Conservation (phyloP, 1,139 yeast genomes). For the Candida labiduridarum region DNA sequence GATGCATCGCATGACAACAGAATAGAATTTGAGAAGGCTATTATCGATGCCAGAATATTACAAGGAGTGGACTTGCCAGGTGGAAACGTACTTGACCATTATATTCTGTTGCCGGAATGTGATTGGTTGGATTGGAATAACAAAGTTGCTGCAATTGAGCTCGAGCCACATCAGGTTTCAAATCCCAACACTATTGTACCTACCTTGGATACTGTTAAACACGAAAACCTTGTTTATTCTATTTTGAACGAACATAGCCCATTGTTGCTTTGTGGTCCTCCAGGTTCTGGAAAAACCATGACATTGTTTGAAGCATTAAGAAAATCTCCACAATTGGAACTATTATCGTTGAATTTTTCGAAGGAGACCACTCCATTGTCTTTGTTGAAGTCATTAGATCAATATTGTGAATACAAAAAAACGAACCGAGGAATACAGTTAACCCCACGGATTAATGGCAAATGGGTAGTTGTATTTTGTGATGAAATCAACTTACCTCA, state of each 20-base stretch:
- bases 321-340: slow-evolving; percentile 56
- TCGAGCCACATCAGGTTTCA: slow-evolving; percentile 66
- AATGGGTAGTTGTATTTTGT: slow-evolving; percentile 83
- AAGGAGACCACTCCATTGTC: slow-evolving; percentile 73
- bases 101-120: slow-evolving; percentile 49
- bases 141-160: slow-evolving; percentile 46
- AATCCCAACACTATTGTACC: slow-evolving; percentile 72
- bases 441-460: slow-evolving; percentile 63
- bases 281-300: slow-evolving; percentile 98
- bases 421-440: slow-evolving; percentile 55
- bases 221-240: slow-evolving; percentile 62
- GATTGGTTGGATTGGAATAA: slow-evolving; percentile 52
- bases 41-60: slow-evolving; percentile 26
- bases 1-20: slow-evolving; percentile 49
- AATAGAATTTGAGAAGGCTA: slow-evolving; percentile 34
- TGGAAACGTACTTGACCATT: slow-evolving; percentile 40
- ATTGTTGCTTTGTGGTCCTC: slow-evolving; percentile 88
- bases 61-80: slow-evolving; percentile 16
- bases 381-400: slow-evolving; percentile 68
- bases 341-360: slow-evolving; percentile 78
- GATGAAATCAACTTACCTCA: slow-evolving; percentile 90
- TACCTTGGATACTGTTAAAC: slow-evolving; percentile 75
- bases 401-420: slow-evolving; percentile 64
- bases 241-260: slow-evolving; percentile 62
- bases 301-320: slow-evolving; percentile 72